Base-by-base conservation (phyloP, 495 filamentous ascomycete species). In the Baudoinia panamericana region DNA sequence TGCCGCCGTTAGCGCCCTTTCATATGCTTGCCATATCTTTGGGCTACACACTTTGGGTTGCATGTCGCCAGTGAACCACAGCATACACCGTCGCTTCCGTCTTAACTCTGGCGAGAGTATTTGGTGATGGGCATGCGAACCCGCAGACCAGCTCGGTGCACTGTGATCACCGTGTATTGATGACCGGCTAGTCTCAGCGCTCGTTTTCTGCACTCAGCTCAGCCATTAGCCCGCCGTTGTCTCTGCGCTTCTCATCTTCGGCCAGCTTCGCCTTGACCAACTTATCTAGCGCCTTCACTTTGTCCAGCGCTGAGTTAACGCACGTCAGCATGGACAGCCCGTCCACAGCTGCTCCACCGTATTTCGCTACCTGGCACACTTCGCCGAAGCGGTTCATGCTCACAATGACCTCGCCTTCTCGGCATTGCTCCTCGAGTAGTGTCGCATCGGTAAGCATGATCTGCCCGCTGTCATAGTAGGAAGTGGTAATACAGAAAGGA, bases 321-420 rank as follows among this genome's bases (percentile, higher is more conserved):
- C 81, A 88, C 36, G 70, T 70, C 31, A 96, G 62, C 36, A 96
- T 56, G 16, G 66, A 63, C 49, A 88, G 62, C 5, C 85, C 84
- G 53, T 90, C 79, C 11, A 93, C 71, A 10, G 85, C 72, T 13
- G 71, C 69, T 5, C 90, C 90, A 1, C 84, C 83, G 30, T 82
- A 71, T 61, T 96, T 97, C 20, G 84, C 78, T 43, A 95, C 69
- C 63, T 86, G 82, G 54, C 86, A 94, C 16, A 95, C 72, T 62
- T 96, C 90, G 1, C 92, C 90, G 50, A 84, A 76, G 41, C 75
- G 71, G 59, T 96, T 96, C 56, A 93, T 65, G 10, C 78, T 83
- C 37, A 97, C 72, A 1, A 93, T 80, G 30, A 88, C 68, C 54
- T 84, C 82, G 13, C 80, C 86, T 26, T 86, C 79, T 2, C 84